These are phyloP conservation scores for Stellera chamaejasme DNA, from an alignment of 345 rosid genomes.

Conservation along the genomic window DNA sequence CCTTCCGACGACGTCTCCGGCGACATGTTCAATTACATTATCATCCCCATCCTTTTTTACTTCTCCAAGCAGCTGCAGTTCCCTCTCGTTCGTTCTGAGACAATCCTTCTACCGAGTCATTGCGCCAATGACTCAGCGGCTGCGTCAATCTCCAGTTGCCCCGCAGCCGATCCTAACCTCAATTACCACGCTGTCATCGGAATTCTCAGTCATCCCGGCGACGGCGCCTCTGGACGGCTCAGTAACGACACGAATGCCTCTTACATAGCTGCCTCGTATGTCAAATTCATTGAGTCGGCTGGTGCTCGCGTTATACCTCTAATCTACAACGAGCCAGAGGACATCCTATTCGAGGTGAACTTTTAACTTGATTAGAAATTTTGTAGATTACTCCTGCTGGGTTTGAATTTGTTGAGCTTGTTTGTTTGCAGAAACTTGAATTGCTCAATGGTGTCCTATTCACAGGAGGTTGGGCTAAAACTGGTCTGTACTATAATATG, in stretches of 20 bases:
- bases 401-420: background rate
- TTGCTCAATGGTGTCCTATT: slow-evolving; percentile 78
- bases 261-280: slow-evolving; percentile 77
- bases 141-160: slow-evolving; percentile 19
- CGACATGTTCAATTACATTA: slow-evolving; percentile 38
- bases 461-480: slow-evolving; percentile 91
- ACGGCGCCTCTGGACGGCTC: slow-evolving; percentile 80
- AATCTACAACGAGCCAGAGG: slow-evolving; percentile 61
- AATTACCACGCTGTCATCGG: slow-evolving; percentile 83
- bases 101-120: slow-evolving; percentile 45
- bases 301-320: slow-evolving; percentile 92
- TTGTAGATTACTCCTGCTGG: background rate
- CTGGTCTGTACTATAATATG: slow-evolving; percentile 47
- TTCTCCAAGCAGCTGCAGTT: slow-evolving; percentile 42
- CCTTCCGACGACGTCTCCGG: background rate
- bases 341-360: slow-evolving; percentile 53
- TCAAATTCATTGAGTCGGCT: slow-evolving; percentile 83
- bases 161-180: slow-evolving; percentile 39
- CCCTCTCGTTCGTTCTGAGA: slow-evolving; percentile 22
- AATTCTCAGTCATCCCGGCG: slow-evolving; percentile 78
- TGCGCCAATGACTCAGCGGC: slow-evolving; percentile 8
- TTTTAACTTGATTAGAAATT: background rate
- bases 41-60: slow-evolving; percentile 39
- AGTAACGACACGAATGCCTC: slow-evolving; percentile 44
- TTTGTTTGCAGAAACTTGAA: slow-evolving; percentile 57